These are phyloP conservation scores for Prorocentrum cordatum DNA, from an alignment of 169 alveolate species.

Conservation along the genomic window DNA sequence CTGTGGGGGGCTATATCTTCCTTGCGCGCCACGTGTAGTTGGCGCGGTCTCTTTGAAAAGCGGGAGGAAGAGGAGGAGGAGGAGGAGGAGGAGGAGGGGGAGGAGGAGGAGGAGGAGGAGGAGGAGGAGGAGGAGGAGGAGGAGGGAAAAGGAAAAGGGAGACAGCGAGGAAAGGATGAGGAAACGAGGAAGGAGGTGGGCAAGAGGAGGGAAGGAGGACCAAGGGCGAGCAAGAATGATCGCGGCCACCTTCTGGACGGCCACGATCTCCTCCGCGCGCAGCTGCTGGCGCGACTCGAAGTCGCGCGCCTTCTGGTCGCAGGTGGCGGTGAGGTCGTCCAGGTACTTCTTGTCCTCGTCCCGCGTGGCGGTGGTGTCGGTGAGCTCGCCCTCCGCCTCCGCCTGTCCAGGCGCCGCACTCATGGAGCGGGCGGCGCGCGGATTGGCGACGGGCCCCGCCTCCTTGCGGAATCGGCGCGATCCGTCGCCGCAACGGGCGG, in stretches of 20 bases:
- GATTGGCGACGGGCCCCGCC: neutral
- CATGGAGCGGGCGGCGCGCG: neutral
- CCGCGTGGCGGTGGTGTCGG: neutral
- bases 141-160: too few relatives aligned
- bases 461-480: neutral
- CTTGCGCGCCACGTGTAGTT: too few relatives aligned
- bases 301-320: slow-evolving; percentile 13
- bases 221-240: too few relatives aligned
- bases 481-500: neutral
- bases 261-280: slow-evolving; percentile 53
- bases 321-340: neutral
- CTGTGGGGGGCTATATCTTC: too few relatives aligned
- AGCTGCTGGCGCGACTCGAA: slow-evolving; percentile 8
- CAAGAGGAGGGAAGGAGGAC: too few relatives aligned
- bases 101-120: too few relatives aligned
- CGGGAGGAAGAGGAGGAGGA: too few relatives aligned
- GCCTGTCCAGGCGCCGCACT: neutral
- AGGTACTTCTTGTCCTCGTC: neutral
- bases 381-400: neutral
- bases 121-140: too few relatives aligned
- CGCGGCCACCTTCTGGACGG: slow-evolving; percentile 33
- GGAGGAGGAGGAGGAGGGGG: too few relatives aligned
- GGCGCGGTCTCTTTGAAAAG: too few relatives aligned
- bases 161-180: too few relatives aligned
- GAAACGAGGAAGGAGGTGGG: too few relatives aligned